Percentiles rank a stretch among this genome's conserved stretches.
Evolutionary conservation across 2,329 filamentous ascomycete genomes (phyloP).

Genomic region (Microcyclosporella mali): DNA sequence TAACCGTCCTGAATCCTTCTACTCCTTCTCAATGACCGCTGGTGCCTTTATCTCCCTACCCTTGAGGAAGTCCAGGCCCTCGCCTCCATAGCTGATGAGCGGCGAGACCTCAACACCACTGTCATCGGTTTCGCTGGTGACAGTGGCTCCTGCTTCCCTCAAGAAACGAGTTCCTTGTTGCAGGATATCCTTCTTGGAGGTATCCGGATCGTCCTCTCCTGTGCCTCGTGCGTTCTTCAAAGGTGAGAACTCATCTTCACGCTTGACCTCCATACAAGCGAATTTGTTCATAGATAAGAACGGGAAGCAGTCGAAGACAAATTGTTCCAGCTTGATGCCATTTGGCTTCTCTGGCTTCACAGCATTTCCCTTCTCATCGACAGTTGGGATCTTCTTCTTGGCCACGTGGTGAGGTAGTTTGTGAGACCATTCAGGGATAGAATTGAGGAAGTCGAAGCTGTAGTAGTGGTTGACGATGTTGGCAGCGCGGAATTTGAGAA

Average conservation of each 20-base stretch:
- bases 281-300: constrained; percentile 81
- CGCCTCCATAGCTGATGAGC: constrained; percentile 76
- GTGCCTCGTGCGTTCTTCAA: constrained; percentile 85
- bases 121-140: constrained; percentile 57
- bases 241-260: constrained; percentile 96
- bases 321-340: constrained; percentile 98
- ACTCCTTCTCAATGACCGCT: constrained; percentile 57
- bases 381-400: constrained; percentile 93
- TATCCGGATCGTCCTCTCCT: constrained; percentile 89
- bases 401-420: constrained; percentile 92
- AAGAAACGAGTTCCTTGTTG: constrained; percentile 82
- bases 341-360: constrained; percentile 93
- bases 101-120: constrained; percentile 86
- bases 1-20: neutral
- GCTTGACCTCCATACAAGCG: constrained; percentile 89
- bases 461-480: constrained; percentile 99
- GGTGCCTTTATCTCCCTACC: constrained; percentile 56
- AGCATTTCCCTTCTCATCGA: constrained; percentile 67
- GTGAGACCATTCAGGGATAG: constrained; percentile 78
- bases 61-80: constrained; percentile 57
- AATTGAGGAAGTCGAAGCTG: constrained; percentile 85
- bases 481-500: constrained; percentile 93
- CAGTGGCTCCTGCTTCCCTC: constrained; percentile 66
- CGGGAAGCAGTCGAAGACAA: constrained; percentile 97
- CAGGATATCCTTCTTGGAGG: constrained; percentile 86